Base-by-base conservation (phyloP, 2,329 filamentous ascomycete genomes). In the Beauveria sp. region DNA sequence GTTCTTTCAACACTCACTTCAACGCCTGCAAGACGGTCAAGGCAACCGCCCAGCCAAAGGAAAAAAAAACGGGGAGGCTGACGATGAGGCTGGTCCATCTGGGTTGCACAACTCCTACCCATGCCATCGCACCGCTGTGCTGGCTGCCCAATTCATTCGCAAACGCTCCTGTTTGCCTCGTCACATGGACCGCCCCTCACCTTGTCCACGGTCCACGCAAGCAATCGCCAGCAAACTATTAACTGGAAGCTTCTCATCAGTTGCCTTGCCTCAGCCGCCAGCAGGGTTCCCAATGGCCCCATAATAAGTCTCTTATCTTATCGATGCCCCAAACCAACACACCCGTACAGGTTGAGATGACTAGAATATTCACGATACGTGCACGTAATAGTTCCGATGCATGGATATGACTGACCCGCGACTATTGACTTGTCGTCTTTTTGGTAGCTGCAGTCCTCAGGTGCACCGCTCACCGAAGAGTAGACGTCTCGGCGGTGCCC, bases 191-290 rank as follows among this genome's bases (percentile, higher is more conserved):
- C 10, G 8, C 28, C 12, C 24, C 6, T n/a, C 31, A 40, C 31
- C 31, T 38, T 16, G 26, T 24, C 16, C 38, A 22, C 34, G 6
- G 14, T 26, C 5, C 46, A 34, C 8, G 9, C 50, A 52, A 38
- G 9, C n/a, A 6, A 10, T 22, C n/a, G 28, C 12, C 28, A 22
- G n/a, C 12, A n/a, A 3, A 40, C 16, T 14, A 31, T 40, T 22
- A 20, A 53, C 48, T 59, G n/a, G 57, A 60, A 60, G 48, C 48
- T 60, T 60, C 57, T 60, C 38, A 26, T 26, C 38, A 42, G 22
- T 14, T 16, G 12, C 6, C 38, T 51, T 14, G 22, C 43, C 20
- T 34, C 49, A 60, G 31, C 57, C 38, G 40, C 57, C 49, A 60
- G 49, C 38, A 60, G 26, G 57, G 57, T 60, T 40, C 49, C 57